phyloP scores from a whole-genome alignment of 352 stramenopile genomes.

The Sclerospora graminicola region DNA sequence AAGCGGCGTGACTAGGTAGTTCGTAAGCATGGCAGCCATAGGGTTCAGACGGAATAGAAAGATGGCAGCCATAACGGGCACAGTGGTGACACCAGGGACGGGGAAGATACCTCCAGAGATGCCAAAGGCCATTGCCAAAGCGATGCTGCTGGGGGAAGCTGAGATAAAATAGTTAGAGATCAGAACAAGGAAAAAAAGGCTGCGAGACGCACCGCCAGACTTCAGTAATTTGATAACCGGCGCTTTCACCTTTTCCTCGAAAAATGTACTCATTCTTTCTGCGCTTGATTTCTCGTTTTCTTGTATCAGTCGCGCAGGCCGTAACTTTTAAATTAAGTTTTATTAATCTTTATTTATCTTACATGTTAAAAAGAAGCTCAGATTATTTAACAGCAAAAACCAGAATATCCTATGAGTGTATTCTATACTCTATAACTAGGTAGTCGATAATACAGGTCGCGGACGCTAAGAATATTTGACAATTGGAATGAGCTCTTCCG shows the following conservation, averaged over 20 bases:
- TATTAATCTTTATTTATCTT: too few relatives aligned
- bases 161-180: conserved; percentile 1
- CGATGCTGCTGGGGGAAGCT: conserved; percentile 67
- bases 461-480: too few relatives aligned
- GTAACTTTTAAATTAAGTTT: too few relatives aligned
- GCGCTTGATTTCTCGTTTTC: too few relatives aligned
- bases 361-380: too few relatives aligned
- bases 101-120: conserved; percentile 69
- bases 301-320: too few relatives aligned
- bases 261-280: conserved; percentile 24
- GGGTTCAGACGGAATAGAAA: conserved; percentile 75
- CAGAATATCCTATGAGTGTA: too few relatives aligned
- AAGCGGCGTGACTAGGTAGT: conserved; percentile 69
- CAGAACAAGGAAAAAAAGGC: not conserved
- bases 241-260: conserved; percentile 65
- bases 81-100: conserved; percentile 59
- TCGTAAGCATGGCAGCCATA: conserved; percentile 73
- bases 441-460: too few relatives aligned
- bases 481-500: conserved; percentile 16
- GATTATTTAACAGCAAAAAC: too few relatives aligned
- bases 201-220: conserved; percentile 34
- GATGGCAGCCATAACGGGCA: conserved; percentile 67
- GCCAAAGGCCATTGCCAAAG: conserved; percentile 69
- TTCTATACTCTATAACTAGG: too few relatives aligned
- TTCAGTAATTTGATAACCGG: conserved; percentile 65